These are phyloP conservation scores for Alternaria gaisen DNA, from an alignment of 2,329 filamentous ascomycete species.

Conservation along the genomic window DNA sequence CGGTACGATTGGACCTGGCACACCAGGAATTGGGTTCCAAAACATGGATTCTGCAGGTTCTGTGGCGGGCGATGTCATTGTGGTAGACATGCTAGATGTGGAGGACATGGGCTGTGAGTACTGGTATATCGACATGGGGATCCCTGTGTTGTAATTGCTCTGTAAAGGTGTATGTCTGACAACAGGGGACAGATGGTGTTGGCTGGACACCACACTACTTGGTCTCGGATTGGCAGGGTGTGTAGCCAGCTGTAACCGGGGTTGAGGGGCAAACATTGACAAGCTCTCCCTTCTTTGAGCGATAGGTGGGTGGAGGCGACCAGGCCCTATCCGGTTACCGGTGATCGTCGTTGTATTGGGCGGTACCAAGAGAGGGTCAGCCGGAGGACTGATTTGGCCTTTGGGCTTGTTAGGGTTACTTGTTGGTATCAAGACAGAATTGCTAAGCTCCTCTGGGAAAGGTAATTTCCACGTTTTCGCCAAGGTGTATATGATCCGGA, in stretches of 20 bases:
- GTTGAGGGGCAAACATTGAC: slow-evolving; percentile 40
- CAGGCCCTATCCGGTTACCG: slow-evolving; percentile 19
- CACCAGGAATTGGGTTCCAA: slow-evolving; percentile 53
- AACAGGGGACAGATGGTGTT: slow-evolving; percentile 26
- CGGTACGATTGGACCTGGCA: slow-evolving; percentile 50
- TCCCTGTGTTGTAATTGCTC: slow-evolving; percentile 17
- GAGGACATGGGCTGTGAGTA: slow-evolving; percentile 30
- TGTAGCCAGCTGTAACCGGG: slow-evolving; percentile 27
- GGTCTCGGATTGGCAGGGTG: slow-evolving; percentile 25
- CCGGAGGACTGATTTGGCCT: slow-evolving; percentile 30
- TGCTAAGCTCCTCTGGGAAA: slow-evolving; percentile 50
- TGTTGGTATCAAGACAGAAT: slow-evolving; percentile 37
- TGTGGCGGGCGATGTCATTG: slow-evolving; percentile 20
- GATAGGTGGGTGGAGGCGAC: slow-evolving; percentile 5
- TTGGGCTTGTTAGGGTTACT: slow-evolving; percentile 16
- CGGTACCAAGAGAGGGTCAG: slow-evolving; percentile 29
- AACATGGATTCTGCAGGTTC: slow-evolving; percentile 37
- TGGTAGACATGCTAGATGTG: slow-evolving; percentile 19
- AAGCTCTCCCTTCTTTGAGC: slow-evolving; percentile 36
- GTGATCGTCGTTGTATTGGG: slow-evolving; percentile 23
- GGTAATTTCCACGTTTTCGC: slow-evolving; percentile 56
- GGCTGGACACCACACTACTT: slow-evolving; percentile 23
- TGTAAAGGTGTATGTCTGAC: slow-evolving; percentile 22
- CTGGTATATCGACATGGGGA: slow-evolving; percentile 24
- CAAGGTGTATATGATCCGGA: slow-evolving; percentile 55